Evolutionary conservation across 257 asterid genomes (phyloP), one percentile per base, ranked within the genome.

Genomic region (Lycium barbarum): DNA sequence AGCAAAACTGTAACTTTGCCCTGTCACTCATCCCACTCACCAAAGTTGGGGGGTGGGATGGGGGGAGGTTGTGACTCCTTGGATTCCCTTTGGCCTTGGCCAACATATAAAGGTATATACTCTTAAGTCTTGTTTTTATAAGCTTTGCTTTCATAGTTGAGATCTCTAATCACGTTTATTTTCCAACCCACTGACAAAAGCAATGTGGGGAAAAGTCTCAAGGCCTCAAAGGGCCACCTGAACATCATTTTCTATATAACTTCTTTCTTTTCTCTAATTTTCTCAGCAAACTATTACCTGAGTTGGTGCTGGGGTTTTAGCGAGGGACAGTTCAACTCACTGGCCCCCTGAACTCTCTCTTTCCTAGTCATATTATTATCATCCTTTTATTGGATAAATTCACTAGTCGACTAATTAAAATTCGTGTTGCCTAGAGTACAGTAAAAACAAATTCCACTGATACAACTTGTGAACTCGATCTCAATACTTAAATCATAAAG

Each of bases 121-220:
- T 72, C 15, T 10, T 72, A 63, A 5, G 45, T 26, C 3, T 66
- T 33, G 33, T 33, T 5, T 33, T 33, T 45, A 20, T 22, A 49
- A 49, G 81, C 81, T 22, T 49, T 49, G 22, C 13, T 47, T 74
- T 74, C 11, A 74, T 40, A 49, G 81, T 74, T 74, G 22, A 74
- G 61, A 49, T 74, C 43, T 49, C 62, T 73, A 73, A 47, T 73
- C 20, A 73, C 80, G 26, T 22, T 17, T 76, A 51, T 14, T 26
- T 7, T 15, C 51, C 15, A 76, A 13, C 47, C 4, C 5, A 38
- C 20, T 49, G 22, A 76, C 45, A 51, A 51, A 26, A 76, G 47
- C 82, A 51, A 51, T 76, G 82, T 14, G 65, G 63, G 82, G 47
- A 14, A 76, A 26, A 76, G 15, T 76, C 26, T 7, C 11, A 12